phyloP scores from a whole-genome alignment of 2,329 filamentous ascomycete genomes.

The Epichloe glyceriae region DNA sequence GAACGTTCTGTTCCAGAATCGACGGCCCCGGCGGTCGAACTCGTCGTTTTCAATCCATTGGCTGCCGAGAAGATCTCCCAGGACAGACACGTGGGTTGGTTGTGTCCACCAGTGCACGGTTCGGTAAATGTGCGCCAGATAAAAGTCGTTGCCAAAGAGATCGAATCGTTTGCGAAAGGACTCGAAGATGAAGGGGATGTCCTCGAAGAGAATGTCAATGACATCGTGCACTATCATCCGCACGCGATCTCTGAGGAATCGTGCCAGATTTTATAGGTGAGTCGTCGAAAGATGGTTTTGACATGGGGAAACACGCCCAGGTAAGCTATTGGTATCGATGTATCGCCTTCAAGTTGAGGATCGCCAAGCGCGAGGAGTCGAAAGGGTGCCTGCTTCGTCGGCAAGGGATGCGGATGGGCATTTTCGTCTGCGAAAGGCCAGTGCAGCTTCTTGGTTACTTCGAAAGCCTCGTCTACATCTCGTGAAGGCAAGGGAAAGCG shows the following conservation, averaged over 20 bases:
- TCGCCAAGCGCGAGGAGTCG: constrained; percentile 80
- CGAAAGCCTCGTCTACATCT: constrained; percentile 20
- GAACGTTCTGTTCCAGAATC: constrained; percentile 77
- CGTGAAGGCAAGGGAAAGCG: constrained; percentile 54
- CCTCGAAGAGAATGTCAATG: constrained; percentile 50
- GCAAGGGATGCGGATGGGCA: constrained; percentile 10
- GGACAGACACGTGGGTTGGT: constrained; percentile 76
- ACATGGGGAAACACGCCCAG: constrained; percentile 42
- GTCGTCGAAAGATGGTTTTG: constrained; percentile 30
- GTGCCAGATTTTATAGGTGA: constrained; percentile 33
- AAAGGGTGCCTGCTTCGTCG: constrained; percentile 51
- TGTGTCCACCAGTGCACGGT: constrained; percentile 70
- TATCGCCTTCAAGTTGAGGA: constrained; percentile 87
- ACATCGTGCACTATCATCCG: constrained; percentile 43
- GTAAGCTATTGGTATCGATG: constrained; percentile 54
- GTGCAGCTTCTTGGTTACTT: constrained; percentile 27
- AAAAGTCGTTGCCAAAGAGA: constrained; percentile 86
- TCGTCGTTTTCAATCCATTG: constrained; percentile 88
- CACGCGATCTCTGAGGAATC: constrained; percentile 37
- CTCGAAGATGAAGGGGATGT: constrained; percentile 54
- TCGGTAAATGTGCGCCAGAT: constrained; percentile 84
- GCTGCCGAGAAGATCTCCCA: constrained; percentile 85
- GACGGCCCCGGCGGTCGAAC: constrained; percentile 56
- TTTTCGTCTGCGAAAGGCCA: constrained; percentile 21
- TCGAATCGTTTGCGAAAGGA: constrained; percentile 70